These are phyloP conservation scores for Citrus cavaleriei DNA, from an alignment of 345 rosid genomes.

Conservation along the genomic window DNA sequence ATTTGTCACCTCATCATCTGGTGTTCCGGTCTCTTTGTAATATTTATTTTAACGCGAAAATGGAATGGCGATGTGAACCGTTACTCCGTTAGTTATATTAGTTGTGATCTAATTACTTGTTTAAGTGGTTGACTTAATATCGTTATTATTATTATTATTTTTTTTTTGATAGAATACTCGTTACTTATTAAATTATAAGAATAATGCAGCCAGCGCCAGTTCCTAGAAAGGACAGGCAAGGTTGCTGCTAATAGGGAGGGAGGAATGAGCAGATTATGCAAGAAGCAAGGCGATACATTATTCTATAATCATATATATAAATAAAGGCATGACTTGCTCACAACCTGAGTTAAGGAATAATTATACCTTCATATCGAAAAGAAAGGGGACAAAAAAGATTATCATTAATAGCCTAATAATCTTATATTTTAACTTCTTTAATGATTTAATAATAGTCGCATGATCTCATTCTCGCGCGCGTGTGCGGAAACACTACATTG, in stretches of 20 bases:
- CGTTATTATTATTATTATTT: not conserved
- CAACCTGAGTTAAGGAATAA: not conserved
- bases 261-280: not conserved
- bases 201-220: not conserved
- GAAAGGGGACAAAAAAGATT: too few relatives aligned
- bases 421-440: not conserved
- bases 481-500: conserved; percentile 15
- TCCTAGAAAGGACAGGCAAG: not conserved
- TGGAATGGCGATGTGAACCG: not conserved
- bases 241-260: not conserved
- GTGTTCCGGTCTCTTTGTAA: not conserved
- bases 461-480: not conserved
- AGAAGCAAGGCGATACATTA: conserved; percentile 6
- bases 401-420: too few relatives aligned
- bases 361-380: too few relatives aligned
- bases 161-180: too few relatives aligned
- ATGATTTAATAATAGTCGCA: not conserved
- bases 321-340: not conserved
- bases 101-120: not conserved
- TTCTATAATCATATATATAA: not conserved
- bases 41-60: too few relatives aligned
- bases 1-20: not conserved
- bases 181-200: too few relatives aligned
- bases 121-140: not conserved
- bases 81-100: not conserved